These are phyloP conservation scores for Rhodotorula sp. DNA, from an alignment of 1,284 basidiomycete species.

Conservation along the genomic window DNA sequence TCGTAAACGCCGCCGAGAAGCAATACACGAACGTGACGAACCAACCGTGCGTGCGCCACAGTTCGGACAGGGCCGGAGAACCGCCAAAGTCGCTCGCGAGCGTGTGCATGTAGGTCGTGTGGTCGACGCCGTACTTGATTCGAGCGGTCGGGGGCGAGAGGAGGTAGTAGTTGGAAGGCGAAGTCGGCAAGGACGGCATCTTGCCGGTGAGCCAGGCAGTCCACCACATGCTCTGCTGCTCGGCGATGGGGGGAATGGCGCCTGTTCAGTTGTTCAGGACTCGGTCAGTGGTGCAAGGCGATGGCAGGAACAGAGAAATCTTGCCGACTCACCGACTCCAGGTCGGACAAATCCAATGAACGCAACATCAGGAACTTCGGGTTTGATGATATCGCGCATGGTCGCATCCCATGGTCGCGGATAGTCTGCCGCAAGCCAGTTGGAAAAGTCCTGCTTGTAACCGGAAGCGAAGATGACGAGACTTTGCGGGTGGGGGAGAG, in stretches of 20 bases:
- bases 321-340: conserved; percentile 56
- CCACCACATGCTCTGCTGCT: conserved; percentile 66
- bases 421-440: conserved; percentile 49
- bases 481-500: not conserved
- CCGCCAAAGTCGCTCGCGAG: conserved; percentile 64
- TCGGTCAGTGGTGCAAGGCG: conserved; percentile 5
- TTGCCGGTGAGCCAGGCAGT: conserved; percentile 57
- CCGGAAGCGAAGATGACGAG: conserved; percentile 55
- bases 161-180: conserved; percentile 60
- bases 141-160: conserved; percentile 58
- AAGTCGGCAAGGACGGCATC: conserved; percentile 52
- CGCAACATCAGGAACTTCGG: conserved; percentile 50
- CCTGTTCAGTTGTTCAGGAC: conserved; percentile 46
- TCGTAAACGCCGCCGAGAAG: conserved; percentile 64
- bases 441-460: conserved; percentile 52
- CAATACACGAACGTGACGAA: conserved; percentile 62
- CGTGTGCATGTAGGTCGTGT: conserved; percentile 58
- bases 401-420: conserved; percentile 58
- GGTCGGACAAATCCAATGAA: conserved; percentile 67
- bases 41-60: conserved; percentile 58
- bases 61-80: conserved; percentile 57
- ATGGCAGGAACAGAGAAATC: not conserved
- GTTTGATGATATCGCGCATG: conserved; percentile 57
- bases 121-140: conserved; percentile 52
- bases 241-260: conserved; percentile 66